Percentiles rank a stretch among this genome's conserved stretches.
Conservation (phyloP, 768 basidiomycete genomes). For the Rubroboletus pulcherrimus region DNA sequence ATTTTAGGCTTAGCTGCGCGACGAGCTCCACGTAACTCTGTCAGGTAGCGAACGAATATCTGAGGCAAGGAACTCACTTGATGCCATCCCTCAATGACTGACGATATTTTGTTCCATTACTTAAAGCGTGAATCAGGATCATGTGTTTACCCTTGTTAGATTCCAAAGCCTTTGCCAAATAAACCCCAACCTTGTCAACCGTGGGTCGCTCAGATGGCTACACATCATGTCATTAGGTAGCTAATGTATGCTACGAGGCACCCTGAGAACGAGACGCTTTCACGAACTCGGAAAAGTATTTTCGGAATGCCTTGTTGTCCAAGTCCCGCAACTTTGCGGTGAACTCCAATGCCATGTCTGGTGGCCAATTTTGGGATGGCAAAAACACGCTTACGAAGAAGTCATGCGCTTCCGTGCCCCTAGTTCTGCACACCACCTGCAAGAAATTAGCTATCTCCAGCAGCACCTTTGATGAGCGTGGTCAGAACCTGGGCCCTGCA, state of each 20-base stretch:
- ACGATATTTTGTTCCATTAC: constrained; percentile 15
- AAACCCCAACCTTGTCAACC: constrained; percentile 5
- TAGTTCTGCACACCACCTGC: constrained; percentile 69
- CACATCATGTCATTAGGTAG: background rate
- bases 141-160: constrained; percentile 33
- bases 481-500: background rate
- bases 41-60: constrained; percentile 11
- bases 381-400: constrained; percentile 79
- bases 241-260: constrained; percentile 42
- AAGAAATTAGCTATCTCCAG: constrained; percentile 86
- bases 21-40: constrained; percentile 19
- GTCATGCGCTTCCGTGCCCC: constrained; percentile 79
- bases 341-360: constrained; percentile 72
- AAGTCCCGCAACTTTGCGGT: constrained; percentile 68
- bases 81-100: constrained; percentile 25
- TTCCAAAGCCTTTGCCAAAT: constrained; percentile 32
- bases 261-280: constrained; percentile 58
- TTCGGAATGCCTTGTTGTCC: constrained; percentile 74
- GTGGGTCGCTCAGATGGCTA: background rate
- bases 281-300: constrained; percentile 85
- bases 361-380: constrained; percentile 86
- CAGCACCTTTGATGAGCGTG: constrained; percentile 55
- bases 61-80: constrained; percentile 19
- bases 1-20: constrained; percentile 38
- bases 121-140: constrained; percentile 12